Evolutionary conservation across 1,284 basidiomycete species (phyloP).

Genomic region (Butyriboletus appendiculatus): DNA sequence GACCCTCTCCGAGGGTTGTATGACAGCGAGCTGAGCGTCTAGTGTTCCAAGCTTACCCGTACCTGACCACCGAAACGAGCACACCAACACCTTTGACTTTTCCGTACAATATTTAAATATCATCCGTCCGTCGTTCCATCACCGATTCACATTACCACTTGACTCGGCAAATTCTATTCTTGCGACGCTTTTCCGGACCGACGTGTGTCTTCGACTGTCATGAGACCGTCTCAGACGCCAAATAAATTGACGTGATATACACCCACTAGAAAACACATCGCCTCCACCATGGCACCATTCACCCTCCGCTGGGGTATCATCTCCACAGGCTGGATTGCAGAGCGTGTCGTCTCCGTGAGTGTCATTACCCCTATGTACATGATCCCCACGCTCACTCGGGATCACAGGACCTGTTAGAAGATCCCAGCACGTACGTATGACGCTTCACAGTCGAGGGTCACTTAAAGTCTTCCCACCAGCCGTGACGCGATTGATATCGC

Average conservation of each 20-base stretch:
- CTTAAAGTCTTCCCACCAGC: conserved; percentile 20
- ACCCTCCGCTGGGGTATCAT: conserved; percentile 48
- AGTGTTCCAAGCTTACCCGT: not conserved
- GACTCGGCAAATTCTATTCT: conserved; percentile 6
- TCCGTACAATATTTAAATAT: conserved; percentile 8
- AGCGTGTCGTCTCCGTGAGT: conserved; percentile 41
- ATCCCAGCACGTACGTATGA: conserved; percentile 43
- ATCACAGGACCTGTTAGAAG: conserved; percentile 41
- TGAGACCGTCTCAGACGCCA: not conserved
- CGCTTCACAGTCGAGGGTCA: not conserved
- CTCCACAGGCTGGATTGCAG: conserved; percentile 43
- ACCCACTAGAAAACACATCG: too few species aligned
- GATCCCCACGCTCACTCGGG: not conserved
- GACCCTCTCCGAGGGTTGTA: not conserved
- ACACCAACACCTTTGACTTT: not conserved
- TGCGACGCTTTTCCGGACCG: not conserved
- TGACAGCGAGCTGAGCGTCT: conserved; percentile 7
- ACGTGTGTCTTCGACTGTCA: conserved; percentile 4
- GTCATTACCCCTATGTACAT: not conserved
- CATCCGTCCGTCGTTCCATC: not conserved
- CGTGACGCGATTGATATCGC: conserved; percentile 67
- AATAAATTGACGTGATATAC: conserved; percentile 1
- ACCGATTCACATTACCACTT: not conserved
- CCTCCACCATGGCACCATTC: conserved; percentile 23
- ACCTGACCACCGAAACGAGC: not conserved